Evolutionary conservation across 768 basidiomycete genomes (phyloP).

Genomic region (Tricholoma sp.): DNA sequence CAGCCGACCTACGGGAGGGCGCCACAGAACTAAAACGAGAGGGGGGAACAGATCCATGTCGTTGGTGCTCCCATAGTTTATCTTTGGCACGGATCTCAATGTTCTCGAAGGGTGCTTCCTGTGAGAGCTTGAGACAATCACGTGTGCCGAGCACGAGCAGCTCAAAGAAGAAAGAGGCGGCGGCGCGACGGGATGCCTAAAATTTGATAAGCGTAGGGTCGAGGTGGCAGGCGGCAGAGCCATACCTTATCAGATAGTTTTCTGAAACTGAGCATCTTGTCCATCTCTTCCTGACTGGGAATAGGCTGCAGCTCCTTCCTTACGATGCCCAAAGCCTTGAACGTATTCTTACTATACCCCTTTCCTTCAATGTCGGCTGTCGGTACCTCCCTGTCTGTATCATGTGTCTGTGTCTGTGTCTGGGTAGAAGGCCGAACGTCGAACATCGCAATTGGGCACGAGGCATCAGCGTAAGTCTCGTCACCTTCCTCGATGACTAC

Average conservation of each 20-base stretch:
- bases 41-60: constrained; percentile 25
- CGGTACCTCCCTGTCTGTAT: constrained; percentile 36
- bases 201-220: constrained; percentile 7
- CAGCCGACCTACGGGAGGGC: constrained; percentile 18
- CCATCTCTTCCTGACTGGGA: constrained; percentile 40
- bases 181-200: constrained; percentile 86
- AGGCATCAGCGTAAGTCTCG: constrained; percentile 62
- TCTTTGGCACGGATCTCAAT: constrained; percentile 80
- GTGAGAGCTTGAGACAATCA: constrained; percentile 81
- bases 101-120: constrained; percentile 73
- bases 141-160: constrained; percentile 90
- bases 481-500: constrained; percentile 49
- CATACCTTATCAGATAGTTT: constrained; percentile 72
- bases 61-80: constrained; percentile 77
- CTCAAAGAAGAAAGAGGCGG: constrained; percentile 97
- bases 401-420: constrained; percentile 44
- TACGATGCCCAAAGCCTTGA: constrained; percentile 75
- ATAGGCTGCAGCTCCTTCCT: constrained; percentile 63
- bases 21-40: constrained; percentile 22
- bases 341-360: constrained; percentile 85
- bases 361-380: constrained; percentile 49
- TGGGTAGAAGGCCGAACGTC: constrained; percentile 49
- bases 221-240: not conserved
- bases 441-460: constrained; percentile 79
- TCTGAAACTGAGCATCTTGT: constrained; percentile 72